phyloP scores from a whole-genome alignment of 345 rosid genomes.

The Eucalyptus fibrosa region DNA sequence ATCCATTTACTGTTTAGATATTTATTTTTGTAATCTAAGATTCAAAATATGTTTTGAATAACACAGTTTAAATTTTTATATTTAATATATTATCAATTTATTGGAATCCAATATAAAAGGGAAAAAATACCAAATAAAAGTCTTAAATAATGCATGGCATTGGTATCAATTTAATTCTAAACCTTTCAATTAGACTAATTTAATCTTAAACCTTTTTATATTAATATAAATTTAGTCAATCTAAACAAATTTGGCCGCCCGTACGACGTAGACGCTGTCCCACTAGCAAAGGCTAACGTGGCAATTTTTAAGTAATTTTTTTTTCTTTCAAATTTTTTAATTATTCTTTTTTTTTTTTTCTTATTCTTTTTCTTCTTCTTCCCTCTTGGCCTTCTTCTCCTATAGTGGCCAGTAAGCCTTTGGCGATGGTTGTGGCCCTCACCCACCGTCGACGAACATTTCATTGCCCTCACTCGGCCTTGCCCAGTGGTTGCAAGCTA shows the following conservation, averaged over 20 bases:
- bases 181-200: fast-evolving
- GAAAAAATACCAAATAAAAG: too few relatives aligned
- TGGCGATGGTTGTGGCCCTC: fast-evolving
- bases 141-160: fast-evolving
- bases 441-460: fast-evolving
- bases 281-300: fast-evolving
- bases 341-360: fast-evolving
- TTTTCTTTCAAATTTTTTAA: too few relatives aligned
- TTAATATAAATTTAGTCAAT: fast-evolving
- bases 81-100: not conserved
- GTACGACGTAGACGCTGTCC: fast-evolving
- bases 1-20: not conserved
- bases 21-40: not conserved
- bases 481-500: fast-evolving
- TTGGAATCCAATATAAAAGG: not conserved
- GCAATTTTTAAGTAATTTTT: too few relatives aligned
- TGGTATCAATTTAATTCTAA: fast-evolving
- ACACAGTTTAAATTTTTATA: not conserved
- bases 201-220: fast-evolving
- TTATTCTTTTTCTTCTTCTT: too few relatives aligned
- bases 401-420: fast-evolving
- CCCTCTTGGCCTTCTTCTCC: too few relatives aligned
- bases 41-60: not conserved
- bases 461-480: fast-evolving
- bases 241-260: fast-evolving